Evolutionary conservation across 306 rosid species (phyloP).

Genomic region (Ammopiptanthus mongolicus): DNA sequence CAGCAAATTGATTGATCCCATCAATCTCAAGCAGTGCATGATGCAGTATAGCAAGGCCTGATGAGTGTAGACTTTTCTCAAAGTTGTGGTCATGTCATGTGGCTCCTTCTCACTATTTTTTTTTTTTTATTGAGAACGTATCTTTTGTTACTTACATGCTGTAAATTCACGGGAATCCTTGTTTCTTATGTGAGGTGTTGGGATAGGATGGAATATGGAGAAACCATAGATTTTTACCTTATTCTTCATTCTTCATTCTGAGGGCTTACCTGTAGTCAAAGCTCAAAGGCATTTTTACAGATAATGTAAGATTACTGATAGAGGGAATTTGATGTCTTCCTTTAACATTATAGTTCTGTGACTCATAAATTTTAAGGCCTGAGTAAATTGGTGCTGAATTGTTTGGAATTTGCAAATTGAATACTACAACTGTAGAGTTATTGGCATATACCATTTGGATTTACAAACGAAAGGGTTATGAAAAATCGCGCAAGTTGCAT

Average conservation of each 20-base stretch:
- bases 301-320: not conserved
- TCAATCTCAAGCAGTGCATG: constrained; percentile 12
- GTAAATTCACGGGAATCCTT: not conserved
- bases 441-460: not conserved
- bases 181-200: not conserved
- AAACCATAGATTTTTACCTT: not conserved
- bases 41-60: not conserved
- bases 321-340: not conserved
- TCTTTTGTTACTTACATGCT: not conserved
- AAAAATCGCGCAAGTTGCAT: not conserved
- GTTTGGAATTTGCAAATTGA: not conserved
- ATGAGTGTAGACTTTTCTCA: not conserved
- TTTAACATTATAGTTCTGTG: not conserved
- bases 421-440: not conserved
- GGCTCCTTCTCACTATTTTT: not conserved
- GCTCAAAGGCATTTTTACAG: constrained; percentile 2
- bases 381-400: not conserved
- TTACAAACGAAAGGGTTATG: too few species aligned
- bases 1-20: not conserved
- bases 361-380: not conserved
- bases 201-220: not conserved
- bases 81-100: too few species aligned
- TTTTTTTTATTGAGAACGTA: not conserved
- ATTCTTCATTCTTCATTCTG: not conserved
- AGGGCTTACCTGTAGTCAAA: not conserved